Base-by-base conservation (phyloP, 257 asterid species). In the Solanum microdontum region DNA sequence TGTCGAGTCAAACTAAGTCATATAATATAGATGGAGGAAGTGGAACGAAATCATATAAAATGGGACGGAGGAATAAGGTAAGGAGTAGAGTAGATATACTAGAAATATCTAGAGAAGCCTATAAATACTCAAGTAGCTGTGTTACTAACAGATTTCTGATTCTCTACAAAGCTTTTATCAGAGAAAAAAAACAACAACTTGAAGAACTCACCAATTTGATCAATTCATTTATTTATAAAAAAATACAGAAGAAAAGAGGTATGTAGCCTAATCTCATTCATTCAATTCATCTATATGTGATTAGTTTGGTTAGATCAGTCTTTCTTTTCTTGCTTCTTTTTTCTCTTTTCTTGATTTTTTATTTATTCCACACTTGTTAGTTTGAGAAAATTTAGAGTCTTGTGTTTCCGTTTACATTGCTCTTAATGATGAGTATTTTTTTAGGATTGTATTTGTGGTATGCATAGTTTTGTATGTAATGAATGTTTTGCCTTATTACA, bases 31-130 rank as follows among this genome's bases (percentile, higher is more conserved):
- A 17, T 1, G 1, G n/a, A 17, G 8, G 1, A 55, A 17, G 4
- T 55, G 0, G 1, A 55, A 55, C 4, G 4, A 51, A 5, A 15
- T 51, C 8, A 17, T 51, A 51, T 51, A 17, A 51, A 51, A 51
- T 51, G n/a, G 3, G 8, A 51, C n/a, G 9, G 9, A 51, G 11
- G 62, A 2, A 55, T 7, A 15, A 34, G 12, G 40, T 4, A 62
- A 23, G 7, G 8, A 7, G 10, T 12, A 43, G 55, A 12, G 55
- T 12, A 7, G 24, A 70, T 32, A 72, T 13, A 32, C 14, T 33
- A 66, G 84, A 90, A 90, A 76, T 87, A 14, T 85, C 88, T 87
- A 7, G 83, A 86, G 89, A 87, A 70, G 84, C 79, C 87, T 91
- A 88, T 90, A 90, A 86, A 87, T 90, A 91, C 4, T 64, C 26